Evolutionary conservation across 1,284 basidiomycete species (phyloP).

Genomic region (Irpex rosettiformis): DNA sequence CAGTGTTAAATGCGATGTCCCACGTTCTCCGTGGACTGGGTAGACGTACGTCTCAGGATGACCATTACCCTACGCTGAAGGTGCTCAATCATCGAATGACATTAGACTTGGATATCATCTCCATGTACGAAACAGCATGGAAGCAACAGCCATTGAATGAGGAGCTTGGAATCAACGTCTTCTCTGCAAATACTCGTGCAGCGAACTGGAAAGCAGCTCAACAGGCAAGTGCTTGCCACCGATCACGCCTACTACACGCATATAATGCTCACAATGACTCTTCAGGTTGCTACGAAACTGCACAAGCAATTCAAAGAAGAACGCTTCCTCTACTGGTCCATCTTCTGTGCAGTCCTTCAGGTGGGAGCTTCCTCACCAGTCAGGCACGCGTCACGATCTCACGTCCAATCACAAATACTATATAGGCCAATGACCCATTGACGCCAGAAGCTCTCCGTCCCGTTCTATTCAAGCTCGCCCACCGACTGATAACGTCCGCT

Average conservation of each 20-base stretch:
- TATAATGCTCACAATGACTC: neutral
- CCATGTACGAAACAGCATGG: slow-evolving; percentile 79
- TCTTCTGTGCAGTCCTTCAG: slow-evolving; percentile 79
- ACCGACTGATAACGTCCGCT: slow-evolving; percentile 59
- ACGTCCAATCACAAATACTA: neutral
- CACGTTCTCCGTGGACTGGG: slow-evolving; percentile 75
- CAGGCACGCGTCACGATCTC: neutral
- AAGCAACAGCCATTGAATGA: slow-evolving; percentile 76
- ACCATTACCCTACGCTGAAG: neutral
- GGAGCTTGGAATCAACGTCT: slow-evolving; percentile 77
- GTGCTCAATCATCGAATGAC: slow-evolving; percentile 1
- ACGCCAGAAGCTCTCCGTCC: slow-evolving; percentile 60
- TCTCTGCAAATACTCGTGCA: slow-evolving; percentile 76
- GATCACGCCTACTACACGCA: neutral
- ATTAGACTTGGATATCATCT: slow-evolving; percentile 71
- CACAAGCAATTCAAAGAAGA: slow-evolving; percentile 76
- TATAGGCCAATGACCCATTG: slow-evolving; percentile 58
- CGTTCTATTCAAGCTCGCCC: slow-evolving; percentile 69
- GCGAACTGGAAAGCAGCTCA: slow-evolving; percentile 80
- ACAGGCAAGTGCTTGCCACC: slow-evolving; percentile 43
- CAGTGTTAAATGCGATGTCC: slow-evolving; percentile 74
- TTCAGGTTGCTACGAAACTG: slow-evolving; percentile 71
- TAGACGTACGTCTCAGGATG: slow-evolving; percentile 51
- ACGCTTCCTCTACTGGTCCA: slow-evolving; percentile 80
- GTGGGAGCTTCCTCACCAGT: slow-evolving; percentile 32